Evolutionary conservation across 805 yeast species (phyloP), one percentile per base, ranked within the genome.

Genomic region (Myxozyma kluyveri): DNA sequence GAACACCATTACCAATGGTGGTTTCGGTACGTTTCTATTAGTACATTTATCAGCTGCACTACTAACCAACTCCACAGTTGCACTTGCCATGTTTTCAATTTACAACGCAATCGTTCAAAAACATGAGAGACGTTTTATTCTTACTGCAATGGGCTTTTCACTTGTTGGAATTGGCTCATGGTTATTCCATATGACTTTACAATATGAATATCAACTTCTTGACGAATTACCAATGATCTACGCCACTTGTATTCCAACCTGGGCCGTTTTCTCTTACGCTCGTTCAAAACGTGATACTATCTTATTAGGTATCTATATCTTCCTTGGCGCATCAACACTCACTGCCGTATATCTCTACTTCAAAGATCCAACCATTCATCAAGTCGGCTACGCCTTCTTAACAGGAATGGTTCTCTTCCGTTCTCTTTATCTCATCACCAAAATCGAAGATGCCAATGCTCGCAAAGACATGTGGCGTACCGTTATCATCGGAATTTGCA

Each of bases 151-250:
- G 12, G 97, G 97, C 4, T 90, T 93, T 67, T 81, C 84, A 49
- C 72, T 86, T 4, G 99, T 93, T 3, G 99, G 99, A 0, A 69
- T 91, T 19, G 99, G 99, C 2, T 81, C 88, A 18, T 93, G 97
- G 91, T 71, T 89, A 56, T 93, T 93, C 73, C 99, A 93, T 69
- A 93, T 93, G 96, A 91, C 98, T 3, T 75, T 93, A 62, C 76
- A 80, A 59, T 93, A 91, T 69, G 88, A 86, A 65, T 93, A 79
- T 72, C 99, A 93, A 71, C 68, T 93, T 57, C 75, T 93, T 68
- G 99, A 93, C 71, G 99, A 93, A 68, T 75, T 93, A 63, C 99
- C 99, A 37, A 93, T 93, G 99, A 88, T 93, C 57, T 93, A 93
- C 70, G 97, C 96, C 21, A 93, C 99, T 1, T 91, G 96, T 59